Conservation (phyloP, 768 basidiomycete genomes). For the Amanita phalloides region DNA sequence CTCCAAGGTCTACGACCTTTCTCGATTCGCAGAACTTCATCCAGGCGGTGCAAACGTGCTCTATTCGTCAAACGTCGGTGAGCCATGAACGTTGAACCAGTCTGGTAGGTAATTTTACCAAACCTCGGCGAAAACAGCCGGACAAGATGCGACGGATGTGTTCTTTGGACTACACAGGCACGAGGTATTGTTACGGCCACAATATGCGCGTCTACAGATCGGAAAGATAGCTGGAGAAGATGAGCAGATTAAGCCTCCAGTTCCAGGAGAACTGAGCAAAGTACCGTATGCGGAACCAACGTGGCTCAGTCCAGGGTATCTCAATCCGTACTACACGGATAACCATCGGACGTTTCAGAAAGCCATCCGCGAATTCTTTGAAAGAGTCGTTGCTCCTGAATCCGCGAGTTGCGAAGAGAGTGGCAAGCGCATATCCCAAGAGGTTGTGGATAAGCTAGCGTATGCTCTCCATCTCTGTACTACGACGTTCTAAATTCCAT, state of each 20-base stretch:
- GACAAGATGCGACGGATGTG: conserved; percentile 66
- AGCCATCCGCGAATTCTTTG: conserved; percentile 66
- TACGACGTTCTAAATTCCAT: background rate
- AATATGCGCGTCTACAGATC: conserved; percentile 61
- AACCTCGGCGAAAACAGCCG: conserved; percentile 28
- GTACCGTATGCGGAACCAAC: conserved; percentile 84
- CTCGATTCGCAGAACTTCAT: conserved; percentile 74
- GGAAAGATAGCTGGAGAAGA: conserved; percentile 50
- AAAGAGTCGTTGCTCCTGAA: conserved; percentile 66
- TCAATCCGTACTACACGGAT: conserved; percentile 70
- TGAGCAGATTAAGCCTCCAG: conserved; percentile 40
- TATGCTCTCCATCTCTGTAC: conserved; percentile 20
- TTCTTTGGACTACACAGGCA: conserved; percentile 84
- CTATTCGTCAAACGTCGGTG: conserved; percentile 55
- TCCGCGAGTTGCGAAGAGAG: conserved; percentile 73
- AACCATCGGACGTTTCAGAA: conserved; percentile 68
- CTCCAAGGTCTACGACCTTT: conserved; percentile 72
- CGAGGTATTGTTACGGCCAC: conserved; percentile 67
- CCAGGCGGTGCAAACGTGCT: conserved; percentile 77
- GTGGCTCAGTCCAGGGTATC: conserved; percentile 62
- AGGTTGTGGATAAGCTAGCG: conserved; percentile 79
- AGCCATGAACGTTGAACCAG: conserved; percentile 10
- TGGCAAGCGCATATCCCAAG: conserved; percentile 79
- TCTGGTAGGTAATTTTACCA: background rate
- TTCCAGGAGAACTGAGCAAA: conserved; percentile 53